A percentile compares a stretch with the other conserved stretches of the same genome.
These are phyloP conservation scores for Podospora conica DNA, from an alignment of 495 filamentous ascomycete species.

Conservation along the genomic window DNA sequence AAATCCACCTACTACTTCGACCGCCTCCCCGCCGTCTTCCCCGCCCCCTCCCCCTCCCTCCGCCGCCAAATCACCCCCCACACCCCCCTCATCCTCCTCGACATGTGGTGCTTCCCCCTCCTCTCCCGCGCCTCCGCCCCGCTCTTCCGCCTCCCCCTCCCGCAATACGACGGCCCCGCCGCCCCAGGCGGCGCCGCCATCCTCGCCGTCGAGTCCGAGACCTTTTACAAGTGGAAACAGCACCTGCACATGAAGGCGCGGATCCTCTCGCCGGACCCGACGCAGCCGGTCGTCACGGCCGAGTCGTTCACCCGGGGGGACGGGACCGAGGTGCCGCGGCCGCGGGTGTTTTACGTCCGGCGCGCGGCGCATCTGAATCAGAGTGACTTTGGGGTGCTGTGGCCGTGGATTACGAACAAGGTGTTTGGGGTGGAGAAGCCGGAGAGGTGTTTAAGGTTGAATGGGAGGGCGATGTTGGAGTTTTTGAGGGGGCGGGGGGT, in stretches of 20 bases:
- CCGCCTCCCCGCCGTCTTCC: conserved; percentile 23
- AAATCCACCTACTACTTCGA: conserved; percentile 62
- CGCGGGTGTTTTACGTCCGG: conserved; percentile 57
- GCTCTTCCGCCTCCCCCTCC: conserved; percentile 60
- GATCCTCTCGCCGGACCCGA: conserved; percentile 47
- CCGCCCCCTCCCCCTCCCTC: conserved; percentile 47
- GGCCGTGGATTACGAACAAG: conserved; percentile 57
- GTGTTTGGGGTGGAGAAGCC: conserved; percentile 56
- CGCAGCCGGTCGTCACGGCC: conserved; percentile 20
- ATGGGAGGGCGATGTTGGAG: conserved; percentile 57
- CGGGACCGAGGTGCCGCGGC: conserved; percentile 27
- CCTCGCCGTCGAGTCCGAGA: conserved; percentile 59
- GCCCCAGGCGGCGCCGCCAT: conserved; percentile 45
- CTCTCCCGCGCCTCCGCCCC: conserved; percentile 45
- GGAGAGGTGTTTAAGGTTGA: conserved; percentile 55
- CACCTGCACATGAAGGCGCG: conserved; percentile 56
- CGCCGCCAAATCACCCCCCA: conserved; percentile 54
- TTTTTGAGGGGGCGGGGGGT: conserved; percentile 48
- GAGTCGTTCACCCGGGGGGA: conserved; percentile 20
- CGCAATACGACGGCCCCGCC: conserved; percentile 46
- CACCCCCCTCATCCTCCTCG: conserved; percentile 57
- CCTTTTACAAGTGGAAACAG: conserved; percentile 64
- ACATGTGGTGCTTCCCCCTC: conserved; percentile 69
- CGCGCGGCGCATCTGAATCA: conserved; percentile 64
- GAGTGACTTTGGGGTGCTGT: conserved; percentile 72